Evolutionary conservation across 176 grass and related monocot genomes (phyloP), one percentile per base, ranked within the genome.

Genomic region (Rhynchospora tenuis): DNA sequence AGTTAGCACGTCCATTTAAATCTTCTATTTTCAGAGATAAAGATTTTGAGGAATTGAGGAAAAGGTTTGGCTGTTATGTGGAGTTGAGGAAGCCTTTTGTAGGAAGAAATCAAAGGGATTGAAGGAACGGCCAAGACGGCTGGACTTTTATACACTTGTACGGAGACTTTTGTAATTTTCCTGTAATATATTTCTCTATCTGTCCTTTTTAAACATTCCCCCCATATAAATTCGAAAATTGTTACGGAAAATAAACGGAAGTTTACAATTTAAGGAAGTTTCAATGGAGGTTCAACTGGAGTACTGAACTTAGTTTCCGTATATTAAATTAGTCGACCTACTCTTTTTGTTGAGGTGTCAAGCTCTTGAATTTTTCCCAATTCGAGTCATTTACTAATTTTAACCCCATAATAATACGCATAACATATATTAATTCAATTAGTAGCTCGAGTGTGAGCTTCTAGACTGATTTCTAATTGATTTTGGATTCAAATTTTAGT

Each of bases 1-100:
- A 52, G 85, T 61, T 73, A 82, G 44, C 56, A 61, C 9, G 22
- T 87, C 85, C 85, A 87, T 87, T 43, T 64, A 7, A 55, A 27
- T 31, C 17, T 47, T 52, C 23, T 33, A 38, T 5, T 66, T 51
- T 48, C 9, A 24, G 43, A 73, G 47, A 50, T 16, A 50, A 51
- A 73, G 45, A 48, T 74, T 74, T 74, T 2, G 20, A 51, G 46
- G 46, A 74, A 74, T 16, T 52, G 22, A 10, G n/a, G 46, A 12
- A 22, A 52, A 52, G 71, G 27, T 74, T 52, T 73, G 4, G 38
- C 45, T 38, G 64, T 17, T 38, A 17, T 64, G 23, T 64, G 13
- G 33, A 17, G 64, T 17, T 42, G 42, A 12, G 38, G 16, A 68
- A 71, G 17, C 67, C 17, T 46, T 71, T 15, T 59, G 70, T 0